A percentile compares a stretch with the other conserved stretches of the same genome.
Conservation (phyloP, 768 basidiomycete genomes). For the Serendipita sp. region DNA sequence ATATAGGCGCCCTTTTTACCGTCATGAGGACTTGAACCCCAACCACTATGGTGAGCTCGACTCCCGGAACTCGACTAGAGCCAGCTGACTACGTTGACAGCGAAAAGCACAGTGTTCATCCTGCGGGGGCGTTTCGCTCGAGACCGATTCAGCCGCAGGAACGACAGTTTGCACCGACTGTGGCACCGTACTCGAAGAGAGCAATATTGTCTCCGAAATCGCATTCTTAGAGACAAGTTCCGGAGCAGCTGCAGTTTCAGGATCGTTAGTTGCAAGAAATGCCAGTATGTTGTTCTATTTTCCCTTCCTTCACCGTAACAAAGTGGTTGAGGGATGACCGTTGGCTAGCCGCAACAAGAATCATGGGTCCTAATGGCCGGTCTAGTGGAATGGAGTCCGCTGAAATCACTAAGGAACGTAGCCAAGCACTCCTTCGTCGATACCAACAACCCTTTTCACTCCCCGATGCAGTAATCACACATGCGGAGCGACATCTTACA, state of each 20-base stretch:
- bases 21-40: not conserved
- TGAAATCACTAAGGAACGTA: conserved; percentile 61
- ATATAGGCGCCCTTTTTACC: too few species aligned
- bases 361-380: conserved; percentile 70
- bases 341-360: conserved; percentile 54
- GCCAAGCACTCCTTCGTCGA: conserved; percentile 64
- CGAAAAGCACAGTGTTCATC: not conserved
- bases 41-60: not conserved
- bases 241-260: conserved; percentile 91
- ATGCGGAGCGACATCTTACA: conserved; percentile 77
- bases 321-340: not conserved
- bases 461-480: not conserved
- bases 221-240: conserved; percentile 85
- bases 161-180: conserved; percentile 77
- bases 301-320: not conserved
- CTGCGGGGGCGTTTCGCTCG: conserved; percentile 71
- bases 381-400: conserved; percentile 65
- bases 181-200: conserved; percentile 84
- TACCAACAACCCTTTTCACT: conserved; percentile 37
- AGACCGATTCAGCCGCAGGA: conserved; percentile 70
- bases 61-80: not conserved
- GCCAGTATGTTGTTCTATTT: conserved; percentile 51
- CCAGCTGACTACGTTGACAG: not conserved
- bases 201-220: conserved; percentile 84
- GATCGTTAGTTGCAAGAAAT: conserved; percentile 79